These are phyloP conservation scores for Halenospora varia DNA, from an alignment of 495 filamentous ascomycete genomes.

Conservation along the genomic window DNA sequence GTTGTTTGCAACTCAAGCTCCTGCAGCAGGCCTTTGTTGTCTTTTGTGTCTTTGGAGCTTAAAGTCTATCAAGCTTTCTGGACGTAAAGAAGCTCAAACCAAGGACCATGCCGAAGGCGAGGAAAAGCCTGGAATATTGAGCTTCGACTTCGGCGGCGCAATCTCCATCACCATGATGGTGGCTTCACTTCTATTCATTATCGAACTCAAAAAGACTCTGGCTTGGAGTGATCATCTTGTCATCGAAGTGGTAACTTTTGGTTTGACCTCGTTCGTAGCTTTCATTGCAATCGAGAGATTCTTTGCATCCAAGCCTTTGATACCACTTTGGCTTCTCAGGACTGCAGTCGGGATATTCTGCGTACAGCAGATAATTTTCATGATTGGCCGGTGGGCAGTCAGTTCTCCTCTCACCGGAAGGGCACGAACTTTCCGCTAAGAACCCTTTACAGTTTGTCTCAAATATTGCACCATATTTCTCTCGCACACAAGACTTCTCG, in stretches of 20 bases:
- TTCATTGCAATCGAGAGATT: slow-evolving; percentile 28
- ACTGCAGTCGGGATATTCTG: slow-evolving; percentile 45
- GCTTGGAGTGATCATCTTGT: slow-evolving; percentile 19
- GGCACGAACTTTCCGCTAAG: no score
- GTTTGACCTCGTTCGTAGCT: slow-evolving; percentile 4
- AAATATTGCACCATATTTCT: slow-evolving; percentile 63
- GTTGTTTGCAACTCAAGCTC: slow-evolving; percentile 31
- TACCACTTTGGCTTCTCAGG: slow-evolving; percentile 28
- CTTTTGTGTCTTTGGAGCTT: slow-evolving; percentile 20
- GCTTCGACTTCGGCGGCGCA: slow-evolving; percentile 39
- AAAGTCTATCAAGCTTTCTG: slow-evolving; percentile 5
- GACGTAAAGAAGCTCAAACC: not conserved
- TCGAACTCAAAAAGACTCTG: slow-evolving; percentile 40
- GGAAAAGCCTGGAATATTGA: slow-evolving; percentile 30
- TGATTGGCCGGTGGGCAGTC: slow-evolving; percentile 50
- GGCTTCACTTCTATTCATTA: slow-evolving; percentile 45
- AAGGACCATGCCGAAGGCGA: not conserved
- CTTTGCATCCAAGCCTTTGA: slow-evolving; percentile 27
- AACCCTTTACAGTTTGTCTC: slow-evolving; percentile 40
- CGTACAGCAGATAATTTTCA: slow-evolving; percentile 52
- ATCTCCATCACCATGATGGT: slow-evolving; percentile 47
- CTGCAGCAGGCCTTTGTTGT: slow-evolving; percentile 23
- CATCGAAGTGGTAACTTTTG: slow-evolving; percentile 9
- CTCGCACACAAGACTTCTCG: slow-evolving; percentile 52
- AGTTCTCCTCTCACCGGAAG: slow-evolving; percentile 11